Evolutionary conservation across 352 stramenopile species (phyloP), one percentile per base, ranked within the genome.

Genomic region (Hyaloperonospora brassicae): DNA sequence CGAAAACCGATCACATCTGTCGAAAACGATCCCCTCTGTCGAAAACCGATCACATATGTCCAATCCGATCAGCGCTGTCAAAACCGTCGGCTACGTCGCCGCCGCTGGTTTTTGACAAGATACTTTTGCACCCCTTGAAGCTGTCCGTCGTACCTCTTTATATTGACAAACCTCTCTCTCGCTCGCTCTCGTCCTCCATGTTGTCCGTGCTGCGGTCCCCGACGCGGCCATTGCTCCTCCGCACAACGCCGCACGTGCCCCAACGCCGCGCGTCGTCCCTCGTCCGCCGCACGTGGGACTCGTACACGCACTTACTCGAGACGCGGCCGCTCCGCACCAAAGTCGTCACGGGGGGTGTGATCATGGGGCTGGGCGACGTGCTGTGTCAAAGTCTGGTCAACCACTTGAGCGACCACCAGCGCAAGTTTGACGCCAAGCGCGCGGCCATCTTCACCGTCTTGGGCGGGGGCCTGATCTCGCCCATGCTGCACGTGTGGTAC

Each of bases 401-500:
- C 40, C 27, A 31, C 7, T 21, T 8, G 0, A 31, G 59, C 9
- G 47, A 54, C 5, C 13, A 21, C 2, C 10, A 50, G 11, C 40
- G 27, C 24, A 41, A 24, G 14, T 41, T 89, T 7, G 69, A 88
- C 54, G 22, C 43, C 42, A 76, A 80, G 53, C 80, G 83, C 48
- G 55, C 68, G 24, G 64, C 63, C 41, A 72, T 83, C 46, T 91
- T 93, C 57, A 89, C 80, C 44, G 59, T 76, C 22, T 53, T 93
- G n/a, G 69, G 76, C 23, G 80, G 80, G 8, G 48, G 71, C 41
- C 44, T 89, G 27, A 73, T 93, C 46, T 76, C 80, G 49, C 83
- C 83, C 14, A 61, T 87, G n/a, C 63, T 93, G 41, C 83, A 93
- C 57, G 66, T 76, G 5, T 93, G 80, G 80, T 93, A 93, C 66